Evolutionary conservation across 176 grass and related monocot species (phyloP).

Genomic region (Hordeum vulgare): MorexV3_pseudomolecules_assembly NC_058524.1:497339528-497340027

Average conservation of each 20-base stretch:
- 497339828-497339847: conserved; percentile 39
- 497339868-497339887: conserved; percentile 56
- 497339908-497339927: conserved; percentile 51
- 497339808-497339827: conserved; percentile 41
- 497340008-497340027: conserved; percentile 49
- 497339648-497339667: conserved; percentile 35
- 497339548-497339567: not conserved
- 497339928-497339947: conserved; percentile 55
- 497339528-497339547: not conserved
- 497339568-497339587: not conserved
- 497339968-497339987: conserved; percentile 58
- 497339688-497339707: conserved; percentile 32
- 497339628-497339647: conserved; percentile 30
- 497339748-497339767: not conserved
- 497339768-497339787: too few species aligned
- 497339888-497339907: conserved; percentile 56
- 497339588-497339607: conserved; percentile 44
- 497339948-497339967: conserved; percentile 46
- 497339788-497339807: not conserved
- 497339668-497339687: conserved; percentile 54
- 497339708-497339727: conserved; percentile 43
- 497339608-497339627: conserved; percentile 43
- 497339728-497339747: not conserved
- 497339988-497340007: conserved; percentile 64
- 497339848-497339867: conserved; percentile 47